Percentiles rank a stretch among this genome's conserved stretches.
These are phyloP conservation scores for Fragaria nilgerrensis DNA, from an alignment of 306 rosid genomes.

Conservation along the genomic window DNA sequence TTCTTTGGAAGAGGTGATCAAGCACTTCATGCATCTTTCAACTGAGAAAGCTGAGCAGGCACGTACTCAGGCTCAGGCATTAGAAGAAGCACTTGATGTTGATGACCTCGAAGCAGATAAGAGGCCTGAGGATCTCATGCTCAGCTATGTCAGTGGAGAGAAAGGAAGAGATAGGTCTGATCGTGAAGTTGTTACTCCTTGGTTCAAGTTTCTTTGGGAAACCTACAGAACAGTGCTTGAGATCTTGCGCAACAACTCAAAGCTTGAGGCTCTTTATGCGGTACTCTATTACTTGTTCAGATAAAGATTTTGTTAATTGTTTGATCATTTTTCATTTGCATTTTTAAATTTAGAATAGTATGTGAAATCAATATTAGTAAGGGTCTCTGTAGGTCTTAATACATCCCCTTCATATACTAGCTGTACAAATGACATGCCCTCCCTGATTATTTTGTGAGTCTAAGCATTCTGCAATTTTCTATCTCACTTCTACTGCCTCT, in stretches of 20 bases:
- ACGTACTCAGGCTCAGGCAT: slow-evolving; percentile 86
- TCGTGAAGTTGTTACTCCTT: slow-evolving; percentile 89
- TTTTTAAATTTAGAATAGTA: neutral
- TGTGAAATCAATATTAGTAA: neutral
- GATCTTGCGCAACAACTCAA: slow-evolving; percentile 89
- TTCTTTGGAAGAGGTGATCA: slow-evolving; percentile 95
- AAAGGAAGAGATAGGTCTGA: slow-evolving; percentile 96
- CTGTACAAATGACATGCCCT: neutral
- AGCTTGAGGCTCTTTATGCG: slow-evolving; percentile 91
- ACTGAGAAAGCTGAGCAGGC: slow-evolving; percentile 99
- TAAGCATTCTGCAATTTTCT: neutral
- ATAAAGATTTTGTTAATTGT: neutral
- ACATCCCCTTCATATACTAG: neutral
- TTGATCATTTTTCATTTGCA: neutral
- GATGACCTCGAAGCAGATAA: slow-evolving; percentile 97
- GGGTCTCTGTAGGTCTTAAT: neutral
- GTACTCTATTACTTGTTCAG: slow-evolving; percentile 35
- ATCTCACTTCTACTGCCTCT: neutral
- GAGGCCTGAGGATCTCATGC: slow-evolving; percentile 95
- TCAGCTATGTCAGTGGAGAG: slow-evolving; percentile 94
- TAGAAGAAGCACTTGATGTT: slow-evolving; percentile 95
- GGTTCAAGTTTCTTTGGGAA: slow-evolving; percentile 99
- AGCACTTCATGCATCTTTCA: slow-evolving; percentile 93
- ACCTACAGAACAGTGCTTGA: slow-evolving; percentile 97
- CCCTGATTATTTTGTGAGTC: neutral